Conservation (phyloP, 2,329 filamentous ascomycete species). For the Pestalotiopsis sp. region DNA sequence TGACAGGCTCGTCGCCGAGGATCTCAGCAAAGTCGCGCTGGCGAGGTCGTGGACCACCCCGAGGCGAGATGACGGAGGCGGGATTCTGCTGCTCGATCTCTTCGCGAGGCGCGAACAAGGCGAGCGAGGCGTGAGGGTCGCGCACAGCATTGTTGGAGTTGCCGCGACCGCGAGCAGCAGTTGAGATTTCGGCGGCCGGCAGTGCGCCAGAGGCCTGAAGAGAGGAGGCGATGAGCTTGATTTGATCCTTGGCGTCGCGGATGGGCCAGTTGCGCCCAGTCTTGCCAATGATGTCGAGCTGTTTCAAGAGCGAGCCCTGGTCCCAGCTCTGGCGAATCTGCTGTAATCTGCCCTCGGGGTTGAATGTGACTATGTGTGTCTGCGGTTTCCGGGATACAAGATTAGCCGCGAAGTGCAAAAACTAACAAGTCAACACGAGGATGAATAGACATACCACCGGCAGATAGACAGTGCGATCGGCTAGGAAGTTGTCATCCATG, state of each 20-base stretch:
- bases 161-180: slow-evolving; percentile 48
- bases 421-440: background rate
- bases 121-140: slow-evolving; percentile 71
- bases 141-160: slow-evolving; percentile 58
- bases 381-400: slow-evolving; percentile 36
- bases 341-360: slow-evolving; percentile 74
- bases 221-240: slow-evolving; percentile 70
- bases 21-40: slow-evolving; percentile 78
- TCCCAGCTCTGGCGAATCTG: slow-evolving; percentile 95
- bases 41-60: slow-evolving; percentile 58
- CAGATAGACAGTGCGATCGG: slow-evolving; percentile 78
- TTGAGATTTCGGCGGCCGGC: slow-evolving; percentile 34
- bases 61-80: slow-evolving; percentile 61
- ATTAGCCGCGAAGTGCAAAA: background rate
- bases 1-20: slow-evolving; percentile 54
- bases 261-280: slow-evolving; percentile 95
- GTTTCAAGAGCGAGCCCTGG: slow-evolving; percentile 88
- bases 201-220: slow-evolving; percentile 50
- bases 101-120: slow-evolving; percentile 74
- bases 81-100: slow-evolving; percentile 51
- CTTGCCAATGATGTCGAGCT: slow-evolving; percentile 90
- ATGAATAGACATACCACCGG: slow-evolving; percentile 68
- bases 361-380: slow-evolving; percentile 89
- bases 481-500: slow-evolving; percentile 91
- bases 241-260: slow-evolving; percentile 81